Evolutionary conservation across 2,329 filamentous ascomycete species (phyloP).

Genomic region (Ilyonectria destructans): DNA sequence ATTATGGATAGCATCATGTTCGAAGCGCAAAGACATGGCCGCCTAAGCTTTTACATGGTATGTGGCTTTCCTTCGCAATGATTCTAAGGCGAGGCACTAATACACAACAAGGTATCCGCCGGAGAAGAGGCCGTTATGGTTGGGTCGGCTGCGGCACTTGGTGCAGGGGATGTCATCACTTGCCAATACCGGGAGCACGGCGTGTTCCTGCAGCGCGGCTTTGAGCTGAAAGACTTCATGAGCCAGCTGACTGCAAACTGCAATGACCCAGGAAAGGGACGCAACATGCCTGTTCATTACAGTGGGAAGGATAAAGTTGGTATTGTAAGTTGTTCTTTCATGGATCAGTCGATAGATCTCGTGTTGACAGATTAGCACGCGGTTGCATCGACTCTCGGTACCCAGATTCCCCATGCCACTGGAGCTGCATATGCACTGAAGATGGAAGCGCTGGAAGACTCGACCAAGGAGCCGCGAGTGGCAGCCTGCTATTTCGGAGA

Average conservation of each 20-base stretch:
- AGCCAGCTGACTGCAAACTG: conserved; percentile 88
- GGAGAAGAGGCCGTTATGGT: conserved; percentile 92
- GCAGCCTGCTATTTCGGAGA: conserved; percentile 89
- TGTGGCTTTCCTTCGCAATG: conserved; percentile 55
- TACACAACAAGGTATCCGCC: conserved; percentile 57
- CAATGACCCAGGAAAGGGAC: conserved; percentile 81
- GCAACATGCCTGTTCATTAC: conserved; percentile 97
- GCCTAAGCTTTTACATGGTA: conserved; percentile 94
- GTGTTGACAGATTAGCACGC: conserved; percentile 70
- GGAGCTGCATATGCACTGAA: conserved; percentile 88
- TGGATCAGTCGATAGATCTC: no score
- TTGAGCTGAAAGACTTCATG: conserved; percentile 89
- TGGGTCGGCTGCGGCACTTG: conserved; percentile 84
- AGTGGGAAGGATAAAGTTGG: conserved; percentile 81
- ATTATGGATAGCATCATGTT: conserved; percentile 97
- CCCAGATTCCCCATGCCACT: conserved; percentile 86
- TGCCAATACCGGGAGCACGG: conserved; percentile 92
- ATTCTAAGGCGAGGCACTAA: no score
- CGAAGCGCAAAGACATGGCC: conserved; percentile 89
- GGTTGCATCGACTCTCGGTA: conserved; percentile 83
- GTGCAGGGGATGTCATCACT: conserved; percentile 84
- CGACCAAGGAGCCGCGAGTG: conserved; percentile 73
- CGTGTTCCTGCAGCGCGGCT: conserved; percentile 89
- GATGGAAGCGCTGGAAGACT: conserved; percentile 78
- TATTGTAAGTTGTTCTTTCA: conserved; percentile 68